Evolutionary conservation across 2,329 filamentous ascomycete genomes (phyloP), one percentile per base, ranked within the genome.

Genomic region (Cadophora malorum): DNA sequence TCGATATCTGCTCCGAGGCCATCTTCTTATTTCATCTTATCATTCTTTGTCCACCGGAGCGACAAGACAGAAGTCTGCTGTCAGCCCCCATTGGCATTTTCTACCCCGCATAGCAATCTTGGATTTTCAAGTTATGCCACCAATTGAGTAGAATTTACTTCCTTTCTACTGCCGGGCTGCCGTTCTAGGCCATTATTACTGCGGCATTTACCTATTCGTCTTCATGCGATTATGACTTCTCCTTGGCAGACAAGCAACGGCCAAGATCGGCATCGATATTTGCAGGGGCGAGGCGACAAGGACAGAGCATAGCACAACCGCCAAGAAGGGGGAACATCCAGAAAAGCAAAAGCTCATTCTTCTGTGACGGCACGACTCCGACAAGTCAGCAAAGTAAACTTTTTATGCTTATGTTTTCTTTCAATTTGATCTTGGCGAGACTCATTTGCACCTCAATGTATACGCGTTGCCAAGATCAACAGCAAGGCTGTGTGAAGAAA

Each of bases 391-490:
- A 14, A 35, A 21, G 28, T 33, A 19, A 14, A 33, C 25, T 33
- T 55, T 55, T 25, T 5, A 6, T 10, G 16, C 55, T 59, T 19
- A 33, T 14, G 4, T 19, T 2, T 2, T 41, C 9, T n/a, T n/a
- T 8, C 33, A 14, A 33, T 28, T 6, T 25, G 12, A 12, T 3
- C 56, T 59, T 59, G 56, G 56, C 56, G n/a, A 59, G 33, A 23
- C 35, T 38, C 33, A 14, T 58, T 19, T 31, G 8, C 33, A 10
- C 19, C 12, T 58, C 19, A 21, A 2, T 19, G 33, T 25, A 41
- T 59, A 41, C 56, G 35, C 21, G 56, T 59, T 41, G 56, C 56
- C 56, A 59, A 59, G 56, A 25, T 38, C 55, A 58, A 9, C 55
- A 58, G 55, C 35, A 38, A 41, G 56, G 35, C 56, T 59, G 10